Conservation (phyloP, 139 green algal genomes). For the Spirogloea muscicola region DNA sequence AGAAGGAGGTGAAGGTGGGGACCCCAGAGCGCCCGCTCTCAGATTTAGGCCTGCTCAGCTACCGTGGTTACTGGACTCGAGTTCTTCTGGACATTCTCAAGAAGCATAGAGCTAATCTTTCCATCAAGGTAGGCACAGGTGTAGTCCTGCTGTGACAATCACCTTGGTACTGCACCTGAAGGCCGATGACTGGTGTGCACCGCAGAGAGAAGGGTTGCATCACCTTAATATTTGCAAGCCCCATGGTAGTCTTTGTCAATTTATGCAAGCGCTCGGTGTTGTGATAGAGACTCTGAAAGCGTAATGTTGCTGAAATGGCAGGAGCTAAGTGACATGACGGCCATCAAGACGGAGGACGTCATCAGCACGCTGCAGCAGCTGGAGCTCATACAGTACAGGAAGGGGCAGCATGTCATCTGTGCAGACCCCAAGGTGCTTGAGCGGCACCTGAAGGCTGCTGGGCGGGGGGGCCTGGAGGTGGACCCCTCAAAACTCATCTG, state of each 20-base stretch:
- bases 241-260: too few relatives aligned
- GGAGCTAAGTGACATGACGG: slow-evolving; percentile 85
- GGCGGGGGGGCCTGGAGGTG: slow-evolving; percentile 61
- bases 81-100: slow-evolving; percentile 82
- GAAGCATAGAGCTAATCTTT: slow-evolving; percentile 66
- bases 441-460: slow-evolving; percentile 70
- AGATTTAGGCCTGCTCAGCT: slow-evolving; percentile 90
- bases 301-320: too few relatives aligned
- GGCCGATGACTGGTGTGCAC: too few relatives aligned
- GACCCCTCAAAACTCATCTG: slow-evolving; percentile 79
- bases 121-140: slow-evolving; percentile 66
- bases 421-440: slow-evolving; percentile 54
- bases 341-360: slow-evolving; percentile 96
- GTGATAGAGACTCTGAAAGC: too few relatives aligned
- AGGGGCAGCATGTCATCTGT: slow-evolving; percentile 56
- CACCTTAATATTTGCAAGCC: too few relatives aligned
- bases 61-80: slow-evolving; percentile 94
- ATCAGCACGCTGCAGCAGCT: slow-evolving; percentile 82
- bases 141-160: too few relatives aligned
- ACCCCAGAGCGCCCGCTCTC: slow-evolving; percentile 95
- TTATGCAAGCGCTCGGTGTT: too few relatives aligned
- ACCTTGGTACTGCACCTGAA: too few relatives aligned
- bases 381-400: slow-evolving; percentile 88
- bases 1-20: slow-evolving; percentile 95
- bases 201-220: too few relatives aligned